These are phyloP conservation scores for Trichoderma aggressivum DNA, from an alignment of 2,329 filamentous ascomycete genomes.

Conservation along the genomic window DNA sequence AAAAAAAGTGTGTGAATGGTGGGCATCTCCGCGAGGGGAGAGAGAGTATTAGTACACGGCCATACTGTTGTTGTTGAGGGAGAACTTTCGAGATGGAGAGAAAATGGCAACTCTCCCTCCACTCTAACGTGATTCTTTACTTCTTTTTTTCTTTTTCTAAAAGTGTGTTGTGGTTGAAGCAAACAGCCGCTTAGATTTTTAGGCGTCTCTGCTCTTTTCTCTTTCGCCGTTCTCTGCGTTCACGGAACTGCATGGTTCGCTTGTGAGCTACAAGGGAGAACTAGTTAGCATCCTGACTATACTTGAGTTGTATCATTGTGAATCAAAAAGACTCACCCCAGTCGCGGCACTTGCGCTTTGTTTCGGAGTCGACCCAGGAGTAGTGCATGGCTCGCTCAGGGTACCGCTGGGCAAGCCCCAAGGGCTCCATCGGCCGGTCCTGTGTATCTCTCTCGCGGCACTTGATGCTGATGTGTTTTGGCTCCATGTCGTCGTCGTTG, in stretches of 20 bases:
- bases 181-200: constrained; percentile 30
- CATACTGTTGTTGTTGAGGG: not conserved
- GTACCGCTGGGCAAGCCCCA: constrained; percentile 42
- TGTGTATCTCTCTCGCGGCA: constrained; percentile 38
- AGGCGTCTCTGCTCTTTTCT: constrained; percentile 38
- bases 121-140: not conserved
- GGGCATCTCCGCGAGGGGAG: not conserved
- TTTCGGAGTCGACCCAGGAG: constrained; percentile 41
- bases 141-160: not conserved
- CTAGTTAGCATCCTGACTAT: not conserved
- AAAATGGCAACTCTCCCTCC: not conserved
- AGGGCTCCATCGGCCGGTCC: constrained; percentile 36
- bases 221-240: constrained; percentile 37
- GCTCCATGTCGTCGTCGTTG: constrained; percentile 38
- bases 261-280: constrained; percentile 30
- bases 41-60: not conserved
- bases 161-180: not conserved
- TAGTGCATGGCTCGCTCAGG: constrained; percentile 47
- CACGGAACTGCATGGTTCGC: constrained; percentile 35
- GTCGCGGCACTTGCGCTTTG: constrained; percentile 37
- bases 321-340: constrained; percentile 38
- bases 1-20: not conserved
- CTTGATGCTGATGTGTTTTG: constrained; percentile 38
- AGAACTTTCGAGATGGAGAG: not conserved
- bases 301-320: not conserved